Base-by-base conservation (phyloP, 768 basidiomycete species). In the Antrodiella citrinella region DNA sequence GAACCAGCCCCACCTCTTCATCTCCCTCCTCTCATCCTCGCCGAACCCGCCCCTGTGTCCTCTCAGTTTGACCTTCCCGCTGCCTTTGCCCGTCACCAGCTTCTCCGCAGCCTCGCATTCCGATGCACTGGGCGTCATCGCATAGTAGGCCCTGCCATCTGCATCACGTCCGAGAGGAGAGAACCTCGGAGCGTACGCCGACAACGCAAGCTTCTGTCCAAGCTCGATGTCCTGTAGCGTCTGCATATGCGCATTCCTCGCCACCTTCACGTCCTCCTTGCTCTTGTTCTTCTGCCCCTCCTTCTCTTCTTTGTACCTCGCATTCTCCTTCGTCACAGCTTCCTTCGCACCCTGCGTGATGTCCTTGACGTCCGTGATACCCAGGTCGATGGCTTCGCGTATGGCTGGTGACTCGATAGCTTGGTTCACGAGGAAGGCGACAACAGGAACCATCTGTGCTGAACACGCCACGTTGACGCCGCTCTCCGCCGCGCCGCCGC, bases 1-100 rank as follows among this genome's bases (percentile, higher is more conserved):
- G 61, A 86, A 84, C 83, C 83, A 88, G 1, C 79, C 72, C 87
- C 88, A 91, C 25, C 76, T 72, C 51, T 63, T 73, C 62, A 83
- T 64, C 26, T 69, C 65, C 19, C 63, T 61, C n/a, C 80, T 69
- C n/a, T 81, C 78, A 12, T 77, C 77, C 24, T 68, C 64, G 5
- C 71, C 58, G 21, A 72, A 24, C 64, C 67, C 22, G 62, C 61
- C 49, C 62, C 68, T 23, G 63, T 69, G 58, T 67, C 75, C 58
- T 63, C 74, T 59, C 65, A 75, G 51, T 64, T 63, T 53, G 48
- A 65, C 50, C 57, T 72, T 73, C 50, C 63, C 47, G 30, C 30
- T 35, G 51, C 57, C 44, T 46, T 66, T 53, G 51, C 58, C 57
- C 60, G 72, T 42, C 3, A 68, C 48, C 7, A 67, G 55, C 15